A percentile compares a stretch with the other conserved stretches of the same genome.
Evolutionary conservation across 768 basidiomycete species (phyloP).

Genomic region (Russula earlei): DNA sequence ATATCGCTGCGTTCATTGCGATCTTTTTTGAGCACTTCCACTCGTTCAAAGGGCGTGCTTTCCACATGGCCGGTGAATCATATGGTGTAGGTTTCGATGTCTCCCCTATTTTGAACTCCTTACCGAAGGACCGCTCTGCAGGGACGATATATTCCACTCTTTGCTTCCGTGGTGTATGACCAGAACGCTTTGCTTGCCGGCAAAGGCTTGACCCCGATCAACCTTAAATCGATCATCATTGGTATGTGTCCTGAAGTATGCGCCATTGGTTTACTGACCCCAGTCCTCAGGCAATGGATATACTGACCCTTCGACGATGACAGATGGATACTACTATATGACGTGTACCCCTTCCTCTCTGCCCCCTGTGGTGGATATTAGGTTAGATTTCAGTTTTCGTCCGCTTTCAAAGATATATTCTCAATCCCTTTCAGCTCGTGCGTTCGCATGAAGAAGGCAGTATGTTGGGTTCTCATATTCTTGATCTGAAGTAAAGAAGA

Average conservation of each 20-base stretch:
- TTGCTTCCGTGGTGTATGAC: constrained; percentile 40
- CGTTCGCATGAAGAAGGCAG: constrained; percentile 36
- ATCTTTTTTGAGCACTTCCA: constrained; percentile 70
- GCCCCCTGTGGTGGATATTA: constrained; percentile 39
- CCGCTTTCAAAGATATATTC: not conserved
- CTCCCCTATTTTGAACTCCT: not conserved
- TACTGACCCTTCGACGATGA: constrained; percentile 33
- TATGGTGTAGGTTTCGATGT: constrained; percentile 36
- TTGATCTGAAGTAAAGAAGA: not conserved
- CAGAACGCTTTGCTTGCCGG: constrained; percentile 33
- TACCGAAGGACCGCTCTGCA: constrained; percentile 16
- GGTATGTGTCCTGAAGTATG: constrained; percentile 25
- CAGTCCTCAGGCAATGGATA: constrained; percentile 35
- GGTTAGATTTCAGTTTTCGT: constrained; percentile 21
- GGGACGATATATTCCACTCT: constrained; percentile 46
- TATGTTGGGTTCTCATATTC: constrained; percentile 18
- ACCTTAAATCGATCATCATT: constrained; percentile 41
- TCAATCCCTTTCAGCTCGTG: constrained; percentile 26
- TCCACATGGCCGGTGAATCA: constrained; percentile 38
- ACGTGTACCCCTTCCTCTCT: constrained; percentile 43
- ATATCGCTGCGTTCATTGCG: constrained; percentile 60
- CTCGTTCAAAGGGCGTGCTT: constrained; percentile 53
- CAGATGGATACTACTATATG: constrained; percentile 41
- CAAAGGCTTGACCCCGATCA: constrained; percentile 42
- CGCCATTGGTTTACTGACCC: not conserved